These are phyloP conservation scores for Pichia kluyveri DNA, from an alignment of 805 yeast genomes.

Conservation along the genomic window DNA sequence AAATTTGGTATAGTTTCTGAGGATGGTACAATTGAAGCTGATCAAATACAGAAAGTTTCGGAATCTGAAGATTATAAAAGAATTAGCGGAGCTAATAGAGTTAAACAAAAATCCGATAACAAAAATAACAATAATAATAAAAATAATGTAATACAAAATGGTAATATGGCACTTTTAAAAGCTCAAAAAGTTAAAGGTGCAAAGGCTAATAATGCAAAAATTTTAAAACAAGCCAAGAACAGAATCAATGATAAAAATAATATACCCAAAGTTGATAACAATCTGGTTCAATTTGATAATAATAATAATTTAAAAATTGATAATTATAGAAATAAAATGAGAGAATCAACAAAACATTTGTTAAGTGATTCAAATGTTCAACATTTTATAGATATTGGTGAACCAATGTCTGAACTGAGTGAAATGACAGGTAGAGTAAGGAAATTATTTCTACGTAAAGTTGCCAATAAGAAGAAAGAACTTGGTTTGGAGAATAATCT, in stretches of 20 bases:
- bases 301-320: too few species aligned
- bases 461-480: not conserved
- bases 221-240: too few species aligned
- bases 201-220: not conserved
- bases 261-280: too few species aligned
- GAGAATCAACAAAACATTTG: too few species aligned
- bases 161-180: too few species aligned
- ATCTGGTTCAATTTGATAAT: too few species aligned
- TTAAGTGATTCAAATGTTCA: not conserved
- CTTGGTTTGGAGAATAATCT: too few species aligned
- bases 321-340: not conserved
- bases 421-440: not conserved
- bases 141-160: not conserved
- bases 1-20: not conserved
- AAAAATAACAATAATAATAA: too few species aligned
- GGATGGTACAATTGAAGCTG: conserved; percentile 2
- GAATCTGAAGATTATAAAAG: not conserved
- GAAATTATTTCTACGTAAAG: not conserved
- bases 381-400: not conserved
- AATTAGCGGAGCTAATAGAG: not conserved
- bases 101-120: too few species aligned
- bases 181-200: too few species aligned
- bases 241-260: too few species aligned
- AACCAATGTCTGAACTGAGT: not conserved
- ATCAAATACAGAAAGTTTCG: not conserved